phyloP scores from a whole-genome alignment of 2,329 filamentous ascomycete species.

The Diaporthe batatas region DNA sequence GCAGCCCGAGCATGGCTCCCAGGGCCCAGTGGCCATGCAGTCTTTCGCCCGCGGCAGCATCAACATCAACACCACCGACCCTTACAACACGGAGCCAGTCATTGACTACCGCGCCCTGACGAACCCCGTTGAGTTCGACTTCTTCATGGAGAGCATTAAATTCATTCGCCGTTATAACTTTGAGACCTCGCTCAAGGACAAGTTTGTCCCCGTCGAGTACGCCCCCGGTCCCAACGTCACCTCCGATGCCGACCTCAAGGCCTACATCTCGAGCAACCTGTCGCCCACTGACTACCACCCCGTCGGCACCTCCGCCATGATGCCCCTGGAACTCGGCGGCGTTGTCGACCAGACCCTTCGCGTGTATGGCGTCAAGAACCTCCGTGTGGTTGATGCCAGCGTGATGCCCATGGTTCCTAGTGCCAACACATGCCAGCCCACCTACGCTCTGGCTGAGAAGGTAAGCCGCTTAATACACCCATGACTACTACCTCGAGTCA shows the following conservation, averaged over 20 bases:
- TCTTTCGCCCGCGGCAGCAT: slow-evolving; percentile 53
- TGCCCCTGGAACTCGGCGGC: slow-evolving; percentile 55
- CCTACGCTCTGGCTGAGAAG: slow-evolving; percentile 52
- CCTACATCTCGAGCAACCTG: slow-evolving; percentile 42
- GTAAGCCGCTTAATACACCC: not conserved
- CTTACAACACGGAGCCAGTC: slow-evolving; percentile 51
- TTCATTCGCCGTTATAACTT: slow-evolving; percentile 54
- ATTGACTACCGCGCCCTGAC: slow-evolving; percentile 56
- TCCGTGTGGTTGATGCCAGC: slow-evolving; percentile 57
- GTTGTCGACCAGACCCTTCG: slow-evolving; percentile 55
- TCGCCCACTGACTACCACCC: slow-evolving; percentile 53
- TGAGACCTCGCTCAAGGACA: slow-evolving; percentile 52
- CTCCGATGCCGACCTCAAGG: slow-evolving; percentile 51
- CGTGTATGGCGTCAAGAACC: slow-evolving; percentile 53
- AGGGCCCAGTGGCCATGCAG: slow-evolving; percentile 34
- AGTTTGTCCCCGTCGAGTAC: slow-evolving; percentile 51
- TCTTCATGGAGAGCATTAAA: slow-evolving; percentile 54
- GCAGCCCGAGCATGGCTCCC: slow-evolving; percentile 45
- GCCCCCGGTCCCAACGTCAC: slow-evolving; percentile 50
- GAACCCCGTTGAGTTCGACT: slow-evolving; percentile 55
- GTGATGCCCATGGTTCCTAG: slow-evolving; percentile 57
- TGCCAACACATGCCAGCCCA: slow-evolving; percentile 47
- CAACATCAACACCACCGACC: slow-evolving; percentile 55
- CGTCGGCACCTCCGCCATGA: slow-evolving; percentile 57
- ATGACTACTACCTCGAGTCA: not conserved